Evolutionary conservation across 2,329 filamentous ascomycete species (phyloP), one percentile per base, ranked within the genome.

Genomic region (Hirsutella thompsonii): DNA sequence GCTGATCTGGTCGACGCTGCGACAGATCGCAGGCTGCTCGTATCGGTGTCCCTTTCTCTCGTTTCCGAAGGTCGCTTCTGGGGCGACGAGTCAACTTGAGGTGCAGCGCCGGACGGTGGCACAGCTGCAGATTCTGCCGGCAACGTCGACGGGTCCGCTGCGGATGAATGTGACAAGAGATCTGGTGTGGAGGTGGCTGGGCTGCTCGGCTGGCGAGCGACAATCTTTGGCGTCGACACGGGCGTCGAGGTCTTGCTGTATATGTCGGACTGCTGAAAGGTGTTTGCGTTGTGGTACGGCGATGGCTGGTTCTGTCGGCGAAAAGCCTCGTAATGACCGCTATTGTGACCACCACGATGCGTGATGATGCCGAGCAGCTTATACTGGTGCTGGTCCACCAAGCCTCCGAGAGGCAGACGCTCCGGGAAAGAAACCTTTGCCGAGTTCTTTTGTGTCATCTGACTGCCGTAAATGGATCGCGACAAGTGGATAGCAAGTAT

Each of bases 241-340:
- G 68, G 68, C 48, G 75, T 68, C 44, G 75, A 70, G 39, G 76
- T 64, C 53, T 68, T 70, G 57, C 81, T 86, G 54, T 85, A 90
- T 28, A 81, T 76, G 6, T 79, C 81, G 30, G 84, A 83, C 5
- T 74, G 72, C 45, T 83, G 81, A 60, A 94, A 90, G 0, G 79
- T 79, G 49, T 84, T 81, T 0, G 83, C 79, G 8, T 90, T 95
- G 1, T 86, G 83, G 56, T 80, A 96, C 0, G 89, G 89, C 3
- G 82, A 67, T 39, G 81, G 77, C 8, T 86, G 64, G 44, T 85
- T 82, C 60, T 96, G 92, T 30, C 92, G 76, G 28, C 92, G 76
- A 60, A 96, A 96, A 1, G 88, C 90, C 59, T 98, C 92, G 63
- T 98, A 98, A 57, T 98, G 92, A 1, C 92, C 92, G 52, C 88